These are phyloP conservation scores for Trichoderma sp. DNA, from an alignment of 2,329 filamentous ascomycete genomes.

Conservation along the genomic window DNA sequence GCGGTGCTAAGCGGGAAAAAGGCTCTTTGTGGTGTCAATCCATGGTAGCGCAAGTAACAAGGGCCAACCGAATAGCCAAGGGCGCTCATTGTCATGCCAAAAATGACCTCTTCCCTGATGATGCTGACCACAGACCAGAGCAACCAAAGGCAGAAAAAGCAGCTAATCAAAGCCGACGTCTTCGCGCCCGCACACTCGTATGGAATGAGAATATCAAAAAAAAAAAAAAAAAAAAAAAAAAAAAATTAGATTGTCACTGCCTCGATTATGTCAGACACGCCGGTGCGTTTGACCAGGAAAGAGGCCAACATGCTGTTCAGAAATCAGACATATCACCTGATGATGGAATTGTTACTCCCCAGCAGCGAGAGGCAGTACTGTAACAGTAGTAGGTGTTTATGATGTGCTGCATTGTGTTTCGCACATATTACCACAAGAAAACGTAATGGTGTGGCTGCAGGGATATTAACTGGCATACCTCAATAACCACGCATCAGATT, in stretches of 20 bases:
- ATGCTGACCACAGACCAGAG: slow-evolving; percentile 9
- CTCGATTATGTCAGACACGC: not conserved
- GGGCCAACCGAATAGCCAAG: not conserved
- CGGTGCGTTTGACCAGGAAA: not conserved
- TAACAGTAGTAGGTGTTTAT: not conserved
- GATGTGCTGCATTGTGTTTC: not conserved
- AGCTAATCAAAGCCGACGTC: not conserved
- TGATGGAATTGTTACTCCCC: not conserved
- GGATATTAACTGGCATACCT: slow-evolving; percentile 5
- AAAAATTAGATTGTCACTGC: not conserved
- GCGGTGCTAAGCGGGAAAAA: slow-evolving; percentile 24
- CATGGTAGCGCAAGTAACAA: not conserved
- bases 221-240: not conserved
- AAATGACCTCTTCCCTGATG: not conserved
- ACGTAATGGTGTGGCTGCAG: slow-evolving; percentile 7
- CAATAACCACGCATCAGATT: not conserved
- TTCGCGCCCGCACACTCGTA: slow-evolving; percentile 16
- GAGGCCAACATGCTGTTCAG: not conserved
- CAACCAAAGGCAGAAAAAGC: not conserved
- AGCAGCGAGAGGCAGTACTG: not conserved
- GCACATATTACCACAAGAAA: not conserved
- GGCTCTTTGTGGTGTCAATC: slow-evolving; percentile 5
- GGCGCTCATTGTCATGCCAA: not conserved
- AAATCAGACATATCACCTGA: not conserved
- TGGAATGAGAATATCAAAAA: not conserved